Evolutionary conservation across 805 yeast genomes (phyloP), one percentile per base, ranked within the genome.

Genomic region (Kodamaea fukazawae): DNA sequence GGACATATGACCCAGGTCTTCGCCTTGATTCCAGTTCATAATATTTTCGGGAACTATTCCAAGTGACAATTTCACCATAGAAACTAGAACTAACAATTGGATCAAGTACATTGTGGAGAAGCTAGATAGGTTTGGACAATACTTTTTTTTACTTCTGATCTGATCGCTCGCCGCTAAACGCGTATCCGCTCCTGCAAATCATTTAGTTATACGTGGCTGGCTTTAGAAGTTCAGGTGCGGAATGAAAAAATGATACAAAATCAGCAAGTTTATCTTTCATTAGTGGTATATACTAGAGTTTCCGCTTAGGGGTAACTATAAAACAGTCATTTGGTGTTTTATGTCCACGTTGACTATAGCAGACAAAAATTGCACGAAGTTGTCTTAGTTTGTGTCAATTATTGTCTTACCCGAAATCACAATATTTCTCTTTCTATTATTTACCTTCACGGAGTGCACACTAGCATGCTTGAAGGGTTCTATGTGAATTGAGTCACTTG

Each of bases 1-100:
- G 5, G 72, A 63, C 26, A 54, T 29, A 15, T 44, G 57, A 7
- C 52, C 57, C 14, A 55, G 53, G n/a, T 37, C 48, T 28, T 45
- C 53, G 10, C 26, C 42, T 4, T 30, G 25, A 8, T 30, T 34
- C 40, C 40, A 37, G 12, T 37, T 27, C 6, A 30, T 31, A 13
- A 37, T 17, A 7, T 37, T 29, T 13, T 30, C 35, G 2, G 40
- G 34, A 10, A 32, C 16, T 17, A 26, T 32, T 12, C 35, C 40
- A 25, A 11, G 6, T n/a, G 14, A 23, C 8, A 31, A n/a, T 22
- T n/a, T 13, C 6, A 18, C 22, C 13, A 29, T 7, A 7, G 28
- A 14, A 12, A 26, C 17, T 14, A 30, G 13, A 15, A 31, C 20
- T 12, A 32, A 22, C 28, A 32, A 32, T 27, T 20, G 20, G 17